Evolutionary conservation across 106 monocot genomes (phyloP), one percentile per base, ranked within the genome.

Genomic region (Alisma plantagoaquatica): DNA sequence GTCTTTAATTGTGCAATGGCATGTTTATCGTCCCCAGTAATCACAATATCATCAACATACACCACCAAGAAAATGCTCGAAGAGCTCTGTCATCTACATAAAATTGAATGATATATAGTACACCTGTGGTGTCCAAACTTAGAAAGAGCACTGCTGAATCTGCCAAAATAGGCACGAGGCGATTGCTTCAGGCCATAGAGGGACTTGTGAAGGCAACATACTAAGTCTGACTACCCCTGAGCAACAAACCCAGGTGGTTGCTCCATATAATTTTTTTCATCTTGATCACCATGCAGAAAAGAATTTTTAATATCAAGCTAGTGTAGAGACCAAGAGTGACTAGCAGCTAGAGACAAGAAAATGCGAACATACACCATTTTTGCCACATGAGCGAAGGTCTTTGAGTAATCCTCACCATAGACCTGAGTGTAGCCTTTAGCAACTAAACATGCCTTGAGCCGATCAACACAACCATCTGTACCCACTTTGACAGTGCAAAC

Each of bases 221-320:
- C n/a, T n/a, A n/a, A n/a, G n/a, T n/a, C n/a, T n/a, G n/a, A n/a
- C 51, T 29, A 10, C 25, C 25, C 3, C 25, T 52, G 27, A 22
- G 27, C 23, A 2, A 10, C 1, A 52, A 29, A 27, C 9, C 17
- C 2, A 29, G 51, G 51, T 27, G 51, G 4, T 12, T 1, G 11
- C 2, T 3, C 0, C 51, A 27, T 52, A 12, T 52, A 52, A 14
- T 28, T 29, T 29, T 52, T 29, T 14, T 52, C 51, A 1, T 29
- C 11, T 2, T 28, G 15, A 29, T 52, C 51, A 0, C 51, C 3
- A 52, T 27, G 28, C n/a, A 29, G 15, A 17, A 52, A 29, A 17
- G 51, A 26, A 29, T 52, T 52, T 14, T 52, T 9, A 2, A 52
- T 29, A 29, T 52, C 51, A 6, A 52, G 28, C 25, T 52, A 29